These are phyloP conservation scores for Erigeron philadelphicus DNA, from an alignment of 140 eudicot genomes.

Conservation along the genomic window DNA sequence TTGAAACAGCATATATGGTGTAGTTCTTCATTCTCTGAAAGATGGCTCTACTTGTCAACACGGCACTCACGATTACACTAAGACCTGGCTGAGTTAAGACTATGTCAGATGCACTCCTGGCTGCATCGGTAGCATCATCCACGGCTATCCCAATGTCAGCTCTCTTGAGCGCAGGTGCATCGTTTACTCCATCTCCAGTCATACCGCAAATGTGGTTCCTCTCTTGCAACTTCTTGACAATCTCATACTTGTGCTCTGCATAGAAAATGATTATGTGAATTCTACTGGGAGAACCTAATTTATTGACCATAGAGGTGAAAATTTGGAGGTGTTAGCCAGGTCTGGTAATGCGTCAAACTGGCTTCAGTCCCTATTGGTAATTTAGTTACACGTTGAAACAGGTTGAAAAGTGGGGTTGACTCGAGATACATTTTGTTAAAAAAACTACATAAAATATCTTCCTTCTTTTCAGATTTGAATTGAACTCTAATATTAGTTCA, in stretches of 20 bases:
- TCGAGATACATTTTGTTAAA: not conserved
- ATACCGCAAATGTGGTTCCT: slow-evolving; percentile 71
- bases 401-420: not conserved
- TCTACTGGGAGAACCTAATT: too few relatives aligned
- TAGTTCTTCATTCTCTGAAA: slow-evolving; percentile 76
- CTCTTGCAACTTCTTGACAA: slow-evolving; percentile 64
- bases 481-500: not conserved
- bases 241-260: slow-evolving; percentile 75
- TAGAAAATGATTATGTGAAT: not conserved
- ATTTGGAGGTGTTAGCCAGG: not conserved
- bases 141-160: slow-evolving; percentile 89
- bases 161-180: slow-evolving; percentile 70
- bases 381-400: not conserved
- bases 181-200: slow-evolving; percentile 82
- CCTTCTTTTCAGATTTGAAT: too few relatives aligned
- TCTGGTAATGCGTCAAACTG: not conserved
- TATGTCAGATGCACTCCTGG: slow-evolving; percentile 74
- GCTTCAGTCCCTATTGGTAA: not conserved
- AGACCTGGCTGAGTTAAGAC: slow-evolving; percentile 80
- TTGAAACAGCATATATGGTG: slow-evolving; percentile 67
- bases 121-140: slow-evolving; percentile 69
- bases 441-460: not conserved
- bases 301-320: too few relatives aligned
- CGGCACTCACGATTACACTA: slow-evolving; percentile 52
- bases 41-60: slow-evolving; percentile 60